Percentiles rank a stretch among this genome's conserved stretches.
Evolutionary conservation across 2,329 filamentous ascomycete genomes (phyloP).

Genomic region (Blumeriella jaapii): DNA sequence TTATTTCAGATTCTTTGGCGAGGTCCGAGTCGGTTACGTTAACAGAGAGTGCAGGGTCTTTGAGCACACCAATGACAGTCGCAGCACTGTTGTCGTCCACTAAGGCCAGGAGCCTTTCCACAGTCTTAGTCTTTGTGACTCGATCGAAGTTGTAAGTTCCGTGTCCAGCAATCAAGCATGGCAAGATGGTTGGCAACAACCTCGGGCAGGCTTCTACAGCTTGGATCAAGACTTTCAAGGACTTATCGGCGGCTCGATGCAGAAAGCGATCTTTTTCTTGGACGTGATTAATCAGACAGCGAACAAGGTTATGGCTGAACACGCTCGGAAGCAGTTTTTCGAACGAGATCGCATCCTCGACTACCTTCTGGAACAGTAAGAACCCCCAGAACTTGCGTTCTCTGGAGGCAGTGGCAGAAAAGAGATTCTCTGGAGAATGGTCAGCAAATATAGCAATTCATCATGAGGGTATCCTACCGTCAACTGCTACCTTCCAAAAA

Average conservation of each 20-base stretch:
- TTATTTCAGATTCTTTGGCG: conserved; percentile 22
- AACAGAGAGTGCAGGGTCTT: conserved; percentile 31
- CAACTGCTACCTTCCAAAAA: conserved; percentile 80
- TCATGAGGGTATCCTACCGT: conserved; percentile 46
- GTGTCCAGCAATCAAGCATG: conserved; percentile 55
- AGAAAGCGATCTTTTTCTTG: conserved; percentile 67
- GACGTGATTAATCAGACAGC: conserved; percentile 73
- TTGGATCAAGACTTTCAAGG: conserved; percentile 58
- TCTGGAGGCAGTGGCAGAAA: conserved; percentile 69
- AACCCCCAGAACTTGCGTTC: conserved; percentile 91
- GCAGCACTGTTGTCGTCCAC: conserved; percentile 22
- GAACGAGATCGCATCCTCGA: conserved; percentile 42
- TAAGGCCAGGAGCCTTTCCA: conserved; percentile 44
- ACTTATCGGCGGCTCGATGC: conserved; percentile 65
- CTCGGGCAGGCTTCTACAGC: conserved; percentile 50
- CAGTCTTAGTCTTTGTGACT: conserved; percentile 71
- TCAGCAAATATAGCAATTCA: conserved; percentile 11
- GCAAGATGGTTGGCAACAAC: conserved; percentile 48
- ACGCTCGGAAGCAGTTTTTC: conserved; percentile 42
- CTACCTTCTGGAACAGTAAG: conserved; percentile 68
- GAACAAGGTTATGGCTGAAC: conserved; percentile 76
- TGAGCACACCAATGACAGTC: conserved; percentile 37
- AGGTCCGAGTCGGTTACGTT: conserved; percentile 18
- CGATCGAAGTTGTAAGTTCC: conserved; percentile 76
- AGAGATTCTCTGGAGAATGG: conserved; percentile 56